Evolutionary conservation across 257 asterid species (phyloP), one percentile per base, ranked within the genome.

Genomic region (Solanum pimpinellifolium): DNA sequence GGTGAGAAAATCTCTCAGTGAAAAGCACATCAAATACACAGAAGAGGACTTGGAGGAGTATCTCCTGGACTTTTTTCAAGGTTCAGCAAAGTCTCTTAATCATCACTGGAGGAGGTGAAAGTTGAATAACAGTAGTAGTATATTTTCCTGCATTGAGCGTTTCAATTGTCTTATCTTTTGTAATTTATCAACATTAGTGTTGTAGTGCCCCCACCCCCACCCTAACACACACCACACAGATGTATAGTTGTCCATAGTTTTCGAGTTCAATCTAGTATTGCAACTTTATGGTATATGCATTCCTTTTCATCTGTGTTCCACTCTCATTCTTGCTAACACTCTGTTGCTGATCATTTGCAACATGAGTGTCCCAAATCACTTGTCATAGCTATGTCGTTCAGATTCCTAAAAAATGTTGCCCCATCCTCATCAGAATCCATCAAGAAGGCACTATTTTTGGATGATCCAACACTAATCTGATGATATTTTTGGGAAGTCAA

Each of bases 11-110:
- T 72, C 68, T 46, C 86, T 92, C 11, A 91, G 94, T 20, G 98
- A 95, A 13, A 91, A 90, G 90, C 77, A 94, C 89, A 83, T 95
- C 39, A 94, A 95, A 92, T 94, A 95, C 90, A 91, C 88, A 23
- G 97, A 80, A 46, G 93, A 92, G 16, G 96, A 95, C 86, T 85
- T 94, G 92, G 96, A 66, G 70, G 87, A 83, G 46, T 90, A 90
- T 88, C 89, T 95, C 39, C 87, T 91, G 86, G 96, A 95, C 90
- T 94, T 95, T 82, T 92, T 93, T 15, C 95, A 88, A 74, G 96
- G 93, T 27, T 89, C 92, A 4, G 68, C 91, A 0, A 95, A 93
- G 89, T 88, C 93, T 15, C 49, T 93, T 87, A 91, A 87, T 88
- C 91, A 85, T 87, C 87, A 88, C 10, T 84, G 86, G 88, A 94